Conservation (phyloP, 768 basidiomycete species). For the Gymnopilus junonius region DNA sequence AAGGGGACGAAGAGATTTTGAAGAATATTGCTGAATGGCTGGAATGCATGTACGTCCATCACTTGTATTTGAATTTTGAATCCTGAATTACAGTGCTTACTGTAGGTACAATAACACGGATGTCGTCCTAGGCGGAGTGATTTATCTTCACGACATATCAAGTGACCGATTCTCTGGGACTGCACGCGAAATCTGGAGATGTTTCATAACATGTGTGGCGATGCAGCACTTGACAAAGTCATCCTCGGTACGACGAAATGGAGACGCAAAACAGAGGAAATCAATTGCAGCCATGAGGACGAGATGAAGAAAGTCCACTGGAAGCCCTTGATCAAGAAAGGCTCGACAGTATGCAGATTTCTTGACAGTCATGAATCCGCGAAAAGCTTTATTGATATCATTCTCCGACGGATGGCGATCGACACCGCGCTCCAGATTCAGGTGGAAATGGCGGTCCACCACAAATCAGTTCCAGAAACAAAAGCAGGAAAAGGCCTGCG, state of each 20-base stretch:
- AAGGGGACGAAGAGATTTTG: neutral
- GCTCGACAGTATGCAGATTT: neutral
- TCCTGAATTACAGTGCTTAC: neutral
- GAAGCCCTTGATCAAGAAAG: neutral
- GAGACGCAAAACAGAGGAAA: neutral
- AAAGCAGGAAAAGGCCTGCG: neutral
- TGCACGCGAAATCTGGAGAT: neutral
- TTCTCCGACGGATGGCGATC: neutral
- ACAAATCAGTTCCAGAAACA: neutral
- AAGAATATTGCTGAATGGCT: neutral
- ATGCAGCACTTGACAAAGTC: neutral
- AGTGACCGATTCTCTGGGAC: neutral
- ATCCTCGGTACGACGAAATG: neutral
- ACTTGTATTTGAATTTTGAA: neutral
- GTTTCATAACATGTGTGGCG: neutral
- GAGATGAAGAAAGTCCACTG: neutral
- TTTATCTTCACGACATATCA: slow-evolving; percentile 1
- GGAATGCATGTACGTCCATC: neutral
- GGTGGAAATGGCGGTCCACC: neutral
- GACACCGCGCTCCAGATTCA: neutral
- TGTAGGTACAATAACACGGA: neutral
- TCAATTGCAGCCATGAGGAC: neutral
- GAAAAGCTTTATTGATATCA: neutral
- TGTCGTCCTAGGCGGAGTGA: neutral
- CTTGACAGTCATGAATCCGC: neutral